A percentile compares a stretch with the other conserved stretches of the same genome.
phyloP scores from a whole-genome alignment of 2,329 filamentous ascomycete genomes.

The Penicillium verrucosum region DNA sequence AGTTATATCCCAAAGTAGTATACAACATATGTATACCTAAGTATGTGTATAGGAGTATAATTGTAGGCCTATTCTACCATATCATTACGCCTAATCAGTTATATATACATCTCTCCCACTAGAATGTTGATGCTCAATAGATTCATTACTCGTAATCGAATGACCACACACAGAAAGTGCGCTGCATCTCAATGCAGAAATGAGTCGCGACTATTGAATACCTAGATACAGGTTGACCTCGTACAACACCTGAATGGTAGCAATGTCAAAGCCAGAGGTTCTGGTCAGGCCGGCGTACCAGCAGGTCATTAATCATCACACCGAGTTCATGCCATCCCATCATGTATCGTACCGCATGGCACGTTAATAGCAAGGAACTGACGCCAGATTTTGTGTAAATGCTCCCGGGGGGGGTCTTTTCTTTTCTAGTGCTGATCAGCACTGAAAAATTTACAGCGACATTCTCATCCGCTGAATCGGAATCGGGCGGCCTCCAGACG shows the following conservation, averaged over 20 bases:
- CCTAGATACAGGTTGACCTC: conserved; percentile 1
- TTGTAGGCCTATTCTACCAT: background rate
- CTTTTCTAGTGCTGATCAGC: conserved; percentile 10
- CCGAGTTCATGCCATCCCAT: conserved; percentile 19
- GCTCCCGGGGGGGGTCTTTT: conserved; percentile 15
- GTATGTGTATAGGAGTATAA: too few relatives aligned
- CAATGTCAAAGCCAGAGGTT: conserved; percentile 8
- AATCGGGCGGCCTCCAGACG: conserved; percentile 83
- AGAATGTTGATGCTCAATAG: background rate
- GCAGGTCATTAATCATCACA: conserved; percentile 25
- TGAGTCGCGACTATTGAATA: conserved; percentile 11
- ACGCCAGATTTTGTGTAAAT: conserved; percentile 25
- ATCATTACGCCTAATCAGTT: background rate
- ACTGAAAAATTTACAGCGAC: conserved; percentile 14
- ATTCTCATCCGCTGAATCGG: conserved; percentile 62
- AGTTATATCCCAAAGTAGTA: background rate
- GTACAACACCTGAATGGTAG: conserved; percentile 1
- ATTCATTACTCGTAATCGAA: conserved; percentile 12
- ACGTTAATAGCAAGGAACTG: conserved; percentile 20
- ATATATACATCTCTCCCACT: background rate
- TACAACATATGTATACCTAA: too few relatives aligned
- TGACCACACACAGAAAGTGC: conserved; percentile 5
- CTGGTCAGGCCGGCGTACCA: conserved; percentile 12
- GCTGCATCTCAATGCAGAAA: conserved; percentile 5
- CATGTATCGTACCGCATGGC: conserved; percentile 18